phyloP scores from a whole-genome alignment of 2,329 filamentous ascomycete species.

The Huntiella abstrusa region DNA sequence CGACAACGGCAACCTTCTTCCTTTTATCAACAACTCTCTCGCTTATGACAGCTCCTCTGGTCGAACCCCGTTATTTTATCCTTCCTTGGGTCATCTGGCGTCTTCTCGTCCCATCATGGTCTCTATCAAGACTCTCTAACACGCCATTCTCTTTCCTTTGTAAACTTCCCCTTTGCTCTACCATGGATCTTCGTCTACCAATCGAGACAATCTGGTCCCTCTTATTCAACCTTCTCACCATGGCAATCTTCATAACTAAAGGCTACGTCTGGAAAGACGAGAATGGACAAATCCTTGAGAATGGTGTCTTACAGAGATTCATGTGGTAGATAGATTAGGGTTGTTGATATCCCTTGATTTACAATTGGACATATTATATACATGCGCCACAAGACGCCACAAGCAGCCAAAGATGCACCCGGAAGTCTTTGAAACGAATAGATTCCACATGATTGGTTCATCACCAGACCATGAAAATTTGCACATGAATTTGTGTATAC shows the following conservation, averaged over 20 bases:
- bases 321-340: constrained; percentile 43
- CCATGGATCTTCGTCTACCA: constrained; percentile 28
- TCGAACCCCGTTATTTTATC: constrained; percentile 93
- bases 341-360: background rate
- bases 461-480: background rate
- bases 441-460: background rate
- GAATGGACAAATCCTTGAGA: constrained; percentile 32
- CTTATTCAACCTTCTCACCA: constrained; percentile 43
- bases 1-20: constrained; percentile 36
- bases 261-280: constrained; percentile 47
- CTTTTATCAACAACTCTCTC: constrained; percentile 56
- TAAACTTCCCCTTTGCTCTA: constrained; percentile 3
- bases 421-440: background rate
- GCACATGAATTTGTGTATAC: no score
- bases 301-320: constrained; percentile 49
- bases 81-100: constrained; percentile 90
- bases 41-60: constrained; percentile 71
- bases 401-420: background rate
- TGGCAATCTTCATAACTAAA: constrained; percentile 50
- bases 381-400: background rate
- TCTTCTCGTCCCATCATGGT: constrained; percentile 47
- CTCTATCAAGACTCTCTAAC: constrained; percentile 6
- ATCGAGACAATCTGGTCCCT: constrained; percentile 53
- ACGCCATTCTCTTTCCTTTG: constrained; percentile 5
- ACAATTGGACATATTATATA: background rate